Conservation (phyloP, 2,329 filamentous ascomycete genomes). For the Cytospora paraplurivora region DNA sequence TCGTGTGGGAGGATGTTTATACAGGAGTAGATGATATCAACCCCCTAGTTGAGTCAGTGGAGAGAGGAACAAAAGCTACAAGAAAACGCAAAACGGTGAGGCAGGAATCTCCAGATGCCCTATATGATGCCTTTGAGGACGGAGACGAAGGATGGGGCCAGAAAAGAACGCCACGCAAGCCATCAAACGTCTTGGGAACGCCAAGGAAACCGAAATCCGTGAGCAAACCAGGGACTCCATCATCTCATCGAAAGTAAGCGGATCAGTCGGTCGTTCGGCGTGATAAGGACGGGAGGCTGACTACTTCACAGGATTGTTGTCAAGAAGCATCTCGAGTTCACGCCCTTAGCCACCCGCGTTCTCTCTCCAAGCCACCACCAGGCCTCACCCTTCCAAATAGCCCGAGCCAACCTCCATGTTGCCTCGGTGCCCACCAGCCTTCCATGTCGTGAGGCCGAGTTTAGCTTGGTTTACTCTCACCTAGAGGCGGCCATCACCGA, state of each 20-base stretch:
- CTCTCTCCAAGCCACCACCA: conserved; percentile 75
- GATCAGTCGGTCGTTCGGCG: conserved; percentile 47
- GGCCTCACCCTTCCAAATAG: conserved; percentile 87
- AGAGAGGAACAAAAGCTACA: conserved; percentile 71
- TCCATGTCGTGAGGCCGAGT: conserved; percentile 90
- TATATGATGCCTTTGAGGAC: conserved; percentile 37
- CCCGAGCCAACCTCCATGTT: conserved; percentile 86
- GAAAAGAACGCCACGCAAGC: conserved; percentile 40
- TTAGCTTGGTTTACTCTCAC: conserved; percentile 88
- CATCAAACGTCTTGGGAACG: conserved; percentile 44
- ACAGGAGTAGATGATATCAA: conserved; percentile 65
- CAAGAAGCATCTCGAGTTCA: conserved; percentile 92
- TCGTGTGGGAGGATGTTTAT: conserved; percentile 87
- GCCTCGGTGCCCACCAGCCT: conserved; percentile 87
- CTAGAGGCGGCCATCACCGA: conserved; percentile 93
- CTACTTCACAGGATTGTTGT: conserved; percentile 57
- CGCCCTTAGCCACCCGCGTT: conserved; percentile 85
- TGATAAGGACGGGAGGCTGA: conserved; percentile 37
- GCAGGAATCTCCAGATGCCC: conserved; percentile 36
- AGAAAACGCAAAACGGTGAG: conserved; percentile 48
- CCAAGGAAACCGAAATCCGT: conserved; percentile 60
- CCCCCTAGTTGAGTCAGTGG: conserved; percentile 66
- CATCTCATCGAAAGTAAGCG: conserved; percentile 44
- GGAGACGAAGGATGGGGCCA: conserved; percentile 39
- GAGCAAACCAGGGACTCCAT: conserved; percentile 45